phyloP scores from a whole-genome alignment of 257 asterid species.

The Primulina huaijiensis region DNA sequence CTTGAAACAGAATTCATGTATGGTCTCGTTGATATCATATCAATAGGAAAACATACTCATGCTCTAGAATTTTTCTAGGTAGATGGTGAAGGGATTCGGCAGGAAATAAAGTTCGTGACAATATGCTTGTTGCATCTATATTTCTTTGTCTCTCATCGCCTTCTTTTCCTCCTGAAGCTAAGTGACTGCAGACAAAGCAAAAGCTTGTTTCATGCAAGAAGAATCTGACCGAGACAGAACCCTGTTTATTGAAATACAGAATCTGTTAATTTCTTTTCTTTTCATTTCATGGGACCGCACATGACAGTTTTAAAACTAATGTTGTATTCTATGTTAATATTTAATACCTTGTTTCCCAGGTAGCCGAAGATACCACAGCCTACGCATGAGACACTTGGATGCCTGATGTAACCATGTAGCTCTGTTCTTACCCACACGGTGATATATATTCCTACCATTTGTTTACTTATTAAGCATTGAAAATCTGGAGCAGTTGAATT shows the following conservation, averaged over 20 bases:
- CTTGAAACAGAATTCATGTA: background rate
- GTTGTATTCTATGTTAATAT: constrained; percentile 7
- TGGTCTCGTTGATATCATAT: background rate
- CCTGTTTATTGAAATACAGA: constrained; percentile 20
- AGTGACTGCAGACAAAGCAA: constrained; percentile 39
- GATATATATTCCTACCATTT: constrained; percentile 58
- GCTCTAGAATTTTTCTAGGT: constrained; percentile 61
- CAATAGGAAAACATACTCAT: constrained; percentile 43
- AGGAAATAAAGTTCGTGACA: constrained; percentile 46
- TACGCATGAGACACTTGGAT: constrained; percentile 42
- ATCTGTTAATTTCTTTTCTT: constrained; percentile 24
- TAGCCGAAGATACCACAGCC: constrained; percentile 61
- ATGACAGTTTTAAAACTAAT: background rate
- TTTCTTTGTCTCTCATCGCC: constrained; percentile 56
- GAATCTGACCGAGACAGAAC: constrained; percentile 37
- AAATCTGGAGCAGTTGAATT: constrained; percentile 33
- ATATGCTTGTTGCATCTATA: constrained; percentile 43
- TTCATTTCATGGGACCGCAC: constrained; percentile 4
- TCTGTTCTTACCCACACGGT: constrained; percentile 51
- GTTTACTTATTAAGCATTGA: constrained; percentile 52
- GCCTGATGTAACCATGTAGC: constrained; percentile 37
- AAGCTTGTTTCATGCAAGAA: constrained; percentile 33
- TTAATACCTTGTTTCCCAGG: constrained; percentile 58
- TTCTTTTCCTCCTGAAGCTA: constrained; percentile 37
- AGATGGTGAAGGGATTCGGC: constrained; percentile 34